Conservation (phyloP, 106 monocot genomes). For the Dioscorea alata region DNA sequence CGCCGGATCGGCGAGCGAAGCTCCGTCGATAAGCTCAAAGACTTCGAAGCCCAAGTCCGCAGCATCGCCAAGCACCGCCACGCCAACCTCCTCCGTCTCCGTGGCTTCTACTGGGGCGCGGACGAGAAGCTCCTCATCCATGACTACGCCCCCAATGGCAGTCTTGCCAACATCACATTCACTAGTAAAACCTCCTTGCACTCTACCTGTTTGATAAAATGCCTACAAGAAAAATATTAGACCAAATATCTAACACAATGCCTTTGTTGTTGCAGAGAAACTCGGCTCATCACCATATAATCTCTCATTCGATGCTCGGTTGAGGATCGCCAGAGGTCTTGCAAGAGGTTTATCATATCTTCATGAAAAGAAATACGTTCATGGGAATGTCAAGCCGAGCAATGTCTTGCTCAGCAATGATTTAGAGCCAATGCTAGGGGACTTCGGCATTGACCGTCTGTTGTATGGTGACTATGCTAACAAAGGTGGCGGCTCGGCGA, state of each 20-base stretch:
- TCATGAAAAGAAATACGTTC: slow-evolving; percentile 91
- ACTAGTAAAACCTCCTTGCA: slow-evolving; percentile 45
- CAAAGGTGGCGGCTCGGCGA: slow-evolving; percentile 42
- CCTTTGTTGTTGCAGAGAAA: slow-evolving; percentile 40
- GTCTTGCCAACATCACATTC: slow-evolving; percentile 86
- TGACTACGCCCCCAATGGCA: slow-evolving; percentile 87
- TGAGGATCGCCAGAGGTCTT: slow-evolving; percentile 73
- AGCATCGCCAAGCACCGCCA: slow-evolving; percentile 71
- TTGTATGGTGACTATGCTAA: slow-evolving; percentile 18
- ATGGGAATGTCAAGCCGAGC: slow-evolving; percentile 86
- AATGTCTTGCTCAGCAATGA: slow-evolving; percentile 68
- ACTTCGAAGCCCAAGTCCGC: slow-evolving; percentile 82
- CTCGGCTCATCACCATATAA: slow-evolving; percentile 61
- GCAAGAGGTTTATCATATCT: slow-evolving; percentile 76
- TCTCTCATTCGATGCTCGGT: slow-evolving; percentile 52
- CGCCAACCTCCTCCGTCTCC: slow-evolving; percentile 71
- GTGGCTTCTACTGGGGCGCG: slow-evolving; percentile 93
- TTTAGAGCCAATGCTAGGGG: slow-evolving; percentile 67
- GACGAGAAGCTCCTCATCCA: slow-evolving; percentile 94
- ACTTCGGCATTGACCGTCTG: slow-evolving; percentile 79
- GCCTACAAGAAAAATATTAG: too few species aligned
- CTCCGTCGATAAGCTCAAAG: slow-evolving; percentile 57
- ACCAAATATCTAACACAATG: too few species aligned
- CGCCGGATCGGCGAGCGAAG: slow-evolving; percentile 74
- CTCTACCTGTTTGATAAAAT: too few species aligned